Evolutionary conservation across 139 green algal genomes (phyloP), one percentile per base, ranked within the genome.

Genomic region (Astrephomene gubernaculifera): DNA sequence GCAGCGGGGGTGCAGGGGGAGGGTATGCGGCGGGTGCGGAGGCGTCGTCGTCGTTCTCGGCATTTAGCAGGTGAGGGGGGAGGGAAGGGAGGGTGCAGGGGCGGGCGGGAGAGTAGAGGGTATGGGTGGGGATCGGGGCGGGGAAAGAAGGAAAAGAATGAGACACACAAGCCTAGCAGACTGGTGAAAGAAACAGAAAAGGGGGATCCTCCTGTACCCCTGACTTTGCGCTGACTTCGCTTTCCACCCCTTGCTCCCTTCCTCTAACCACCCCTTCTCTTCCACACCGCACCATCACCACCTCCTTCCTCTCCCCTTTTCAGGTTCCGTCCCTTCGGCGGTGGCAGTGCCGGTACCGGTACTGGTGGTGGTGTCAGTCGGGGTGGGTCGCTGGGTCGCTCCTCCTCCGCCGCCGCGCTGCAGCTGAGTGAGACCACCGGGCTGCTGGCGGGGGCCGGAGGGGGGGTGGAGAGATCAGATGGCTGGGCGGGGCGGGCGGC

Each of bases 261-360:
- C n/a, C n/a, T n/a, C n/a, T n/a, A n/a, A n/a, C n/a, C n/a, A n/a
- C 49, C 49, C 49, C 49, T 12, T 17, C 49, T 12, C 49, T 17
- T 12, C 49, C 49, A 25, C 17, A 17, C 49, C 49, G 49, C 49
- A 12, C 49, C 12, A 12, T 17, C 49, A 57, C 49, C 49, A 25
- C 49, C 12, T 17, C 49, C 49, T 57, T 17, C 12, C 12, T 17
- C 17, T 57, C 12, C 49, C 41, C 68, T 10, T 22, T 54, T 38
- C 68, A 75, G 70, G 70, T 78, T 78, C 70, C 70, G 70, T 39
- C 70, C 70, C 25, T 78, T 78, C 41, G 44, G 70, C 41, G 44
- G 70, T 33, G 29, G 68, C 25, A n/a, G 21, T 38, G 19, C 57
- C 57, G 68, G 68, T 1, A 38, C 38, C 38, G 38, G 38, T 39